Evolutionary conservation across 257 asterid species (phyloP), one percentile per base, ranked within the genome.

Genomic region (Agastache rugosa): DNA sequence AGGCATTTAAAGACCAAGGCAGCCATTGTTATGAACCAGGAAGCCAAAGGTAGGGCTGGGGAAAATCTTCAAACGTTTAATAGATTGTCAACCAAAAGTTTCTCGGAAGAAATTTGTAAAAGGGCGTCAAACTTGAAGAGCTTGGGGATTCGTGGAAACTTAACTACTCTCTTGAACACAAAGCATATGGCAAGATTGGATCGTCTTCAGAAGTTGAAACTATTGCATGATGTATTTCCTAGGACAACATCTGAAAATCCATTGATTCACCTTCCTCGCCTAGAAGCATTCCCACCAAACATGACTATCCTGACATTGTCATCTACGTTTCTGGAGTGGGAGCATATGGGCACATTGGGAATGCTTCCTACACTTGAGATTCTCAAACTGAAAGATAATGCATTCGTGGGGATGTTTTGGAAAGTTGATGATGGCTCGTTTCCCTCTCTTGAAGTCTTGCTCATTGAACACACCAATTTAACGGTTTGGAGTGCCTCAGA

Each of bases 1-100:
- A 67, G 89, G 64, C 87, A 85, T 69, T 3, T 85, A 0, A 75
- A 59, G 76, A 75, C 84, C 4, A 78, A 79, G 47, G 77, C 83
- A 19, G 50, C 82, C 10, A 68, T 79, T 7, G 1, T 19, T 22
- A 54, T 81, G 5, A 45, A 45, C 6, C 37, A 10, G 27, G 23
- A 6, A 7, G 29, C n/a, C 6, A n/a, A 25, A 3, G 41, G 54
- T 22, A 25, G 8, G 29, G 63, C 3, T 4, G 29, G 23, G 0
- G 31, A 59, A 25, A 70, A 60, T 22, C 79, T 86, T 19, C 86
- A 81, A 10, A 81, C 85, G 0, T 72, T 86, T 1, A 54, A 77
- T 22, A 17, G 51, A 6, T 41, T 83, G 45, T 53, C 82, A 0
- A 69, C 82, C 0, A 60, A 77, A 5, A 77, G 86, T 54, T 69